Conservation (phyloP, 208 protist genomes). For the Leishmania braziliensis region DNA sequence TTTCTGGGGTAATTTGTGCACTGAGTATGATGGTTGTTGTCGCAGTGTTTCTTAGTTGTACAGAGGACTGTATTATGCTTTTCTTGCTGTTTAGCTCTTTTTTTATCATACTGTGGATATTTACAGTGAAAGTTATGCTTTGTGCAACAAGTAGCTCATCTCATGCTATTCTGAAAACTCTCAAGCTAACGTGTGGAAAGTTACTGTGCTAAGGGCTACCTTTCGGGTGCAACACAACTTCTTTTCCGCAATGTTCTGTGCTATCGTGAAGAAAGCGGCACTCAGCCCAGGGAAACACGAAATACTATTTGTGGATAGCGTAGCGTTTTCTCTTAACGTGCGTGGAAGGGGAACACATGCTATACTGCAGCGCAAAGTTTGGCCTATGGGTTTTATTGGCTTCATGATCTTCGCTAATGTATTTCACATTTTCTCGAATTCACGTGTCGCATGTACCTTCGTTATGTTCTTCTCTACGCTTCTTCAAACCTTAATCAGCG, state of each 20-base stretch:
- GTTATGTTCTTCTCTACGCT: not conserved
- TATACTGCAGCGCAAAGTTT: not conserved
- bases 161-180: not conserved
- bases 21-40: too few relatives aligned
- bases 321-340: too few relatives aligned
- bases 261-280: not conserved
- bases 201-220: not conserved
- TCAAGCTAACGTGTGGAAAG: not conserved
- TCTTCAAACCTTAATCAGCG: not conserved
- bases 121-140: not conserved
- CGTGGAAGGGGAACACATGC: too few relatives aligned
- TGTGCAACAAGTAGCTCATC: not conserved
- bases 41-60: too few relatives aligned
- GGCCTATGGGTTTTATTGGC: not conserved
- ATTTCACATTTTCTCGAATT: not conserved
- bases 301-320: too few relatives aligned
- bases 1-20: too few relatives aligned
- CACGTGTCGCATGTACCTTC: not conserved
- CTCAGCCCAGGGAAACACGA: too few relatives aligned
- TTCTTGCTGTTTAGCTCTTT: not conserved
- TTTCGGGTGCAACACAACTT: not conserved
- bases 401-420: not conserved
- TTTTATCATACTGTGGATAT: not conserved
- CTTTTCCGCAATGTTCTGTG: not conserved
- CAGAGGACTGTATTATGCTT: too few relatives aligned